Percentiles rank a stretch among this genome's conserved stretches.
phyloP scores from a whole-genome alignment of 2,329 filamentous ascomycete genomes.

The Alternaria sp. region DNA sequence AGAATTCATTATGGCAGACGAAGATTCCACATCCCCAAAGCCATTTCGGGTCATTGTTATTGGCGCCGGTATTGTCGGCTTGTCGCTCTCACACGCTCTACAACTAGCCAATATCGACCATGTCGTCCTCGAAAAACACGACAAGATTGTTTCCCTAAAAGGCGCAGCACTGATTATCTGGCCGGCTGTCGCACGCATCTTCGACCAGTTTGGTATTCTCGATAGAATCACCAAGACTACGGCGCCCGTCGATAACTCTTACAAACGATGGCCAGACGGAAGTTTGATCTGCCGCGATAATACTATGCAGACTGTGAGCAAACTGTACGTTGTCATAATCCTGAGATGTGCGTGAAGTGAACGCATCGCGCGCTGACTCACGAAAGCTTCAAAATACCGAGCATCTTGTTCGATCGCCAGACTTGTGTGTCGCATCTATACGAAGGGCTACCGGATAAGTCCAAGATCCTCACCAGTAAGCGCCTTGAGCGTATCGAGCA shows the following conservation, averaged over 20 bases:
- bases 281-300: neutral
- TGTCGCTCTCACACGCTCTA: constrained; percentile 26
- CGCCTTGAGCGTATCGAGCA: constrained; percentile 23
- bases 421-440: constrained; percentile 25
- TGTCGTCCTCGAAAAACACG: constrained; percentile 31
- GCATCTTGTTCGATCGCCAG: constrained; percentile 25
- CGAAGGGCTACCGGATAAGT: constrained; percentile 26
- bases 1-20: neutral
- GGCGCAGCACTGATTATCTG: constrained; percentile 31
- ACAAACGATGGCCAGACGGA: constrained; percentile 22
- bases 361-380: neutral
- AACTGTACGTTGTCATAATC: neutral
- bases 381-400: constrained; percentile 9
- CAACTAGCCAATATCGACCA: constrained; percentile 30
- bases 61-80: constrained; percentile 27
- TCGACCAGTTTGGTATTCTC: constrained; percentile 33
- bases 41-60: constrained; percentile 25
- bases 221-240: constrained; percentile 10
- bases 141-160: constrained; percentile 22
- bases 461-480: constrained; percentile 17
- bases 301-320: constrained; percentile 1
- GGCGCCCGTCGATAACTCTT: constrained; percentile 13
- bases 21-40: neutral
- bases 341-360: neutral
- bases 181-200: constrained; percentile 24